Evolutionary conservation across 345 rosid species (phyloP), one percentile per base, ranked within the genome.

Genomic region (Eucalyptus cladocalyx): DNA sequence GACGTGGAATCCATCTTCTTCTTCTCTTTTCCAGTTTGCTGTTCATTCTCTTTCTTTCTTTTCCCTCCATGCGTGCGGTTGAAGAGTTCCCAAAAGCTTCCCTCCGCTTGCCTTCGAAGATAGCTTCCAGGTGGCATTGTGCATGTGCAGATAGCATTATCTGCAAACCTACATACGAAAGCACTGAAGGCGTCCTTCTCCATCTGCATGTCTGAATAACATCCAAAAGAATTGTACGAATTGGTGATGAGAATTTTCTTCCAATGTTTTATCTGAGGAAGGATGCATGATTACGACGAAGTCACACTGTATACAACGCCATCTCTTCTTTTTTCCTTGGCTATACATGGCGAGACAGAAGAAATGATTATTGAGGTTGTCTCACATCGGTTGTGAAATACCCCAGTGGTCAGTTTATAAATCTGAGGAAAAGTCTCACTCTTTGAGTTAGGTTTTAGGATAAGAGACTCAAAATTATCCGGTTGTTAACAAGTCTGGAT

Each of bases 341-440:
- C 47, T 11, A 76, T 37, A 40, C 83, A 37, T 76, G 47, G 47
- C 12, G 2, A 24, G 81, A 72, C 5, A 37, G 1, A 72, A 72
- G 15, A 72, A 19, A 72, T 53, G 9, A 53, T 21, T 53, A 53
- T 53, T 53, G 2, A 53, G 24, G 58, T 21, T 21, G 5, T 53
- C 26, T 9, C 26, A 8, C 26, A 53, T 53, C 58, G 5, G 5
- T 53, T 21, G 11, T 53, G 26, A 53, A 53, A 53, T 21, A 53
- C 0, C 26, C 11, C 2, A 0, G 11, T 53, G 58, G 11, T 53
- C 2, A 0, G 11, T 53, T 8, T 53, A 53, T 53, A 53, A 8
- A 8, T 53, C 4, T 4, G 11, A 21, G 58, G 2, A 21, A 53
- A 53, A 53, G 58, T 4, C 23, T 21, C 58, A 21, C 4, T 10